phyloP scores from a whole-genome alignment of 371 early-diverging fungal genomes.

The Mucor saturninus region DNA sequence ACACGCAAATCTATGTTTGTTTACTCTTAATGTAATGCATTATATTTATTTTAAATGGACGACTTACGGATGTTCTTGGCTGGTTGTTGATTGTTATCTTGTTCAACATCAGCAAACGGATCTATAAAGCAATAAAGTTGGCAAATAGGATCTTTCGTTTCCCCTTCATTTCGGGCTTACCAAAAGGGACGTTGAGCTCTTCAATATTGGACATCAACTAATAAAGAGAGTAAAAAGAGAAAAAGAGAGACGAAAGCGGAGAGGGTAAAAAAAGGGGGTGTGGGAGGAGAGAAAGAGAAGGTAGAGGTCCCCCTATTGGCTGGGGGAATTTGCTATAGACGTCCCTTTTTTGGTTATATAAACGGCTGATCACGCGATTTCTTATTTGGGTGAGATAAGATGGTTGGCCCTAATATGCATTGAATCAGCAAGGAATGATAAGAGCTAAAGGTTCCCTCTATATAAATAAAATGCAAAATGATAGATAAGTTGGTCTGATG shows the following conservation, averaged over 20 bases:
- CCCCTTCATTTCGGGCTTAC: slow-evolving; percentile 13
- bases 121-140: slow-evolving; percentile 43
- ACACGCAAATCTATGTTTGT: slow-evolving; percentile 85
- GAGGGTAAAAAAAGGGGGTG: background rate
- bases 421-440: background rate
- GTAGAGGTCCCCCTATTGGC: too few species aligned
- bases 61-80: slow-evolving; percentile 81
- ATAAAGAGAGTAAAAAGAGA: slow-evolving; percentile 4
- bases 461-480: slow-evolving; percentile 7
- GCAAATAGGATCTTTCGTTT: background rate
- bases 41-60: background rate
- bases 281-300: background rate
- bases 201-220: slow-evolving; percentile 43
- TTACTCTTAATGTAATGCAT: background rate
- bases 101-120: slow-evolving; percentile 84
- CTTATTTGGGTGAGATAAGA: too few species aligned
- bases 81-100: slow-evolving; percentile 58
- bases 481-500: slow-evolving; percentile 7
- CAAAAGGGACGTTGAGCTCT: slow-evolving; percentile 43
- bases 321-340: background rate
- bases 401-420: too few species aligned
- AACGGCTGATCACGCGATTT: background rate
- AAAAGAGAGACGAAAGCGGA: background rate
- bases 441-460: background rate
- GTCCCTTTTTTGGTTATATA: background rate